Base-by-base conservation (phyloP, 2,329 filamentous ascomycete species). In the Chaetomiaceae sp. region DNA sequence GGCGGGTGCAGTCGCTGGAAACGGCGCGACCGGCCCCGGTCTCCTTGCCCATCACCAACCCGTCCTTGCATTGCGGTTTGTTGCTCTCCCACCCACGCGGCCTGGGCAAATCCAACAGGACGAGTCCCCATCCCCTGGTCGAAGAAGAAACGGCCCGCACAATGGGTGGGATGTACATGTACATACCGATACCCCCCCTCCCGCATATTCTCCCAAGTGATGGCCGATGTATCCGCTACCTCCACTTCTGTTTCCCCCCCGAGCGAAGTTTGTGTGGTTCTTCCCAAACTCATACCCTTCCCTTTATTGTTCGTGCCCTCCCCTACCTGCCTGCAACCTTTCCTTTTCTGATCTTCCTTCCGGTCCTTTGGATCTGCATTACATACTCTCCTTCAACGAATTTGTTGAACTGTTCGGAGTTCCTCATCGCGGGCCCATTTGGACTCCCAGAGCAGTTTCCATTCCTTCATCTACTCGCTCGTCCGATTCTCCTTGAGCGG, bases 371-470 rank as follows among this genome's bases (percentile, higher is more conserved):
- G 54, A 48, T 56, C 54, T 25, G 36, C 56, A 53, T 50, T 48
- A 8, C 47, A 36, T 20, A 51, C 59, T 57, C 53, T 62, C 61
- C 58, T 59, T 64, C 54, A 51, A 51, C 49, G 45, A 45, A 38
- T 46, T 48, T 49, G 33, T 56, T 59, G 52, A 51, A 43, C 57
- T 62, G 52, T 50, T 54, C 49, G 44, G 56, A 57, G 52, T 48
- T 59, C 56, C 56, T 56, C 55, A 57, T 61, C 58, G 58, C 57
- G 37, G 53, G 53, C 50, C 53, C 47, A 51, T 56, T 54, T 54
- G 53, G 55, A 58, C 57, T 58, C 54, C 48, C 57, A 49, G 52
- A 62, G 49, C 51, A 55, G 43, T 41, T 56, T 47, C 43, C 57
- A 59, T 61, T 59, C 57, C 55, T 54, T 54, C 44, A 44, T 46